A percentile compares a stretch with the other conserved stretches of the same genome.
Evolutionary conservation across 2,329 filamentous ascomycete species (phyloP).

Genomic region (Diaporthe sp.): DNA sequence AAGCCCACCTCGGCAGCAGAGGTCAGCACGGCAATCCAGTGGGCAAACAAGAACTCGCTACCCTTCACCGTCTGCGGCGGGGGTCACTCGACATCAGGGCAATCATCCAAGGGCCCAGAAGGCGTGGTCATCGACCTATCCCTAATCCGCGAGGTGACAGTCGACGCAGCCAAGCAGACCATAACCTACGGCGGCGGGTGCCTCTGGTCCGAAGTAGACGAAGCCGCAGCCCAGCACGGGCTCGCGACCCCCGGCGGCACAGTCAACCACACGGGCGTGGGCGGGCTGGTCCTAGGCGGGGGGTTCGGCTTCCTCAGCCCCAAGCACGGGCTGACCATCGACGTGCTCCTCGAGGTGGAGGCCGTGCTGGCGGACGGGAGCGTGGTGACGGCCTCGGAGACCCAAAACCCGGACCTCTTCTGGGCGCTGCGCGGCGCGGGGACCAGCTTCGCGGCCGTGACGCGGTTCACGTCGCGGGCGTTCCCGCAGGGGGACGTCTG

Average conservation of each 20-base stretch:
- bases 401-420: slow-evolving; percentile 54
- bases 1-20: slow-evolving; percentile 53
- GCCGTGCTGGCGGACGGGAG: slow-evolving; percentile 52
- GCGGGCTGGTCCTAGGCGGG: slow-evolving; percentile 66
- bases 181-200: slow-evolving; percentile 63
- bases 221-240: slow-evolving; percentile 57
- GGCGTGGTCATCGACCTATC: slow-evolving; percentile 67
- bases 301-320: slow-evolving; percentile 68
- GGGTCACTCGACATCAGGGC: slow-evolving; percentile 64
- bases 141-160: slow-evolving; percentile 59
- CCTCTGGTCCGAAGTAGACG: slow-evolving; percentile 65
- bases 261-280: slow-evolving; percentile 71
- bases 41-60: slow-evolving; percentile 54
- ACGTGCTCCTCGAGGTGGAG: slow-evolving; percentile 51
- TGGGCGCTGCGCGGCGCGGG: slow-evolving; percentile 54
- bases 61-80: slow-evolving; percentile 65
- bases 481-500: slow-evolving; percentile 47
- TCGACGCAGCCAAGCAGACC: slow-evolving; percentile 56
- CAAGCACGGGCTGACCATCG: slow-evolving; percentile 60
- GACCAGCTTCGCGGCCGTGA: slow-evolving; percentile 55
- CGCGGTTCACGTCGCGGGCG: slow-evolving; percentile 48
- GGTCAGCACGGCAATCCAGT: slow-evolving; percentile 54
- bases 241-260: slow-evolving; percentile 71
- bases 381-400: slow-evolving; percentile 51
- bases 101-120: slow-evolving; percentile 56